Evolutionary conservation across 441 rosid species (phyloP), one percentile per base, ranked within the genome.

Genomic region (Aquilaria agallochum): DNA sequence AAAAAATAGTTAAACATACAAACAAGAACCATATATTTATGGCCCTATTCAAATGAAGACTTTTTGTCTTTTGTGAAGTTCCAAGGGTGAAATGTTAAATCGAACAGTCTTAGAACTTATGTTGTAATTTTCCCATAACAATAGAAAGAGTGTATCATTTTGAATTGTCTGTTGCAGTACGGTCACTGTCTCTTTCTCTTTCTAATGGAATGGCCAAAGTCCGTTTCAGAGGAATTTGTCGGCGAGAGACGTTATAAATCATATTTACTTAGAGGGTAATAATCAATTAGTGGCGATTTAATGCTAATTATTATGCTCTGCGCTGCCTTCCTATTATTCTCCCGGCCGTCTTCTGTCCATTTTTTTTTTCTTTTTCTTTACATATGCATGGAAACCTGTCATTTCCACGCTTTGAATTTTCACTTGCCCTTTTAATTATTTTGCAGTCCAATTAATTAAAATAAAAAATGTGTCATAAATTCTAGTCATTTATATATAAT

Each of bases 241-340:
- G 92, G 96, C 96, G 65, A 80, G 71, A 76, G 73, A 74, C 75
- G 80, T 77, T 83, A 62, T 60, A 69, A 75, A 73, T 76, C 83
- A 80, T 74, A 59, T 47, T 72, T 31, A 58, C 60, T 45, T 49
- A 60, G 55, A 64, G 53, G 68, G 62, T 59, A 32, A 31, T 46
- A 64, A 57, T 10, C 50, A 60, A 62, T 76, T 73, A 80, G 56
- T 70, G 68, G 50, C 55, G 45, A 7, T 34, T 70, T 62, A 75
- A 58, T 68, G 27, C 58, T 30, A 48, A 42, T 47, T 49, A 40
- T 40, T 40, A 40, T 40, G 7, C 45, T 0, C 45, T 40, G 27
- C 27, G 27, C 27, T 20, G 27, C 53, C 31, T 65, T 62, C 44
- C 53, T 15, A 63, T 58, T 59, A 61, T 68, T 60, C 64, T 40